Percentiles rank a stretch among this genome's conserved stretches.
phyloP scores from a whole-genome alignment of 2,329 filamentous ascomycete species.

The Fonsecaea pugnacius region DNA sequence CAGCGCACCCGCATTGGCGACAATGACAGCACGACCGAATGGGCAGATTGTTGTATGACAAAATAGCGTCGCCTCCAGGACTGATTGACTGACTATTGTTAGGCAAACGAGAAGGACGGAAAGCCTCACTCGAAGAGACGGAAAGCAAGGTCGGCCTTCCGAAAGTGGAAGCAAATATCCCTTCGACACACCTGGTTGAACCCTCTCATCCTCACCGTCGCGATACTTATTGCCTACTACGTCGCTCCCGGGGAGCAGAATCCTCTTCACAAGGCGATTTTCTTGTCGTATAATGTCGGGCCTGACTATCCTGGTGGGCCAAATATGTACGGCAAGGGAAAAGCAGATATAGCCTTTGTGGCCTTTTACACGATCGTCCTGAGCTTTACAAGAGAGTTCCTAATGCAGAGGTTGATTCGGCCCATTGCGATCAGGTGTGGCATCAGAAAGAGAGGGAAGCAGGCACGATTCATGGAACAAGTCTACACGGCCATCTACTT shows the following conservation, averaged over 20 bases:
- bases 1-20: constrained; percentile 52
- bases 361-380: constrained; percentile 81
- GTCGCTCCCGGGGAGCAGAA: constrained; percentile 74
- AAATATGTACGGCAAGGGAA: constrained; percentile 78
- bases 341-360: constrained; percentile 78
- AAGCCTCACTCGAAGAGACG: constrained; percentile 50
- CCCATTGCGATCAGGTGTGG: constrained; percentile 70
- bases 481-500: constrained; percentile 89
- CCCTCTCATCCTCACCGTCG: constrained; percentile 68
- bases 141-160: constrained; percentile 49
- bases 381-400: constrained; percentile 84
- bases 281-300: constrained; percentile 80
- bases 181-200: constrained; percentile 59
- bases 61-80: not conserved
- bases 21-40: constrained; percentile 46
- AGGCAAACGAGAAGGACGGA: constrained; percentile 33
- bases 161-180: constrained; percentile 47
- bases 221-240: constrained; percentile 68
- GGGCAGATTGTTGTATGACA: constrained; percentile 34
- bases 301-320: constrained; percentile 49
- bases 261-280: constrained; percentile 74
- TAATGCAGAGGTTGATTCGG: constrained; percentile 82
- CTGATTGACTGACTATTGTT: constrained; percentile 10
- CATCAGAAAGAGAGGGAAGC: constrained; percentile 71
- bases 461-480: constrained; percentile 88